Percentiles rank a stretch among this genome's conserved stretches.
These are phyloP conservation scores for Penicillium sp. DNA, from an alignment of 2,329 filamentous ascomycete species.

Conservation along the genomic window DNA sequence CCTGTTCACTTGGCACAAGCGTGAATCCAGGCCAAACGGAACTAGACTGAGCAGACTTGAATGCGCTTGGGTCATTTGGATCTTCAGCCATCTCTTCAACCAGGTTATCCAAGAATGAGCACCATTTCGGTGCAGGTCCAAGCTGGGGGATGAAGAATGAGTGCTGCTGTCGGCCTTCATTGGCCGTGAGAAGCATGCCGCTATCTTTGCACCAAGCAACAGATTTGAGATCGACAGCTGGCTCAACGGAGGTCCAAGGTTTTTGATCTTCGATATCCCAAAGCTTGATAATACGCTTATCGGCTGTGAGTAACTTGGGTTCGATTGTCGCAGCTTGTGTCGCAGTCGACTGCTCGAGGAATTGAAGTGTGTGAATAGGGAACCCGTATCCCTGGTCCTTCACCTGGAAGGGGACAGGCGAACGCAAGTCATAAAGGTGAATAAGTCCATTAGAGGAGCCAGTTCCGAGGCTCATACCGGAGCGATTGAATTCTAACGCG, in stretches of 20 bases:
- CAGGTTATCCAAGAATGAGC: constrained; percentile 92
- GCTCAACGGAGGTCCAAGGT: constrained; percentile 94
- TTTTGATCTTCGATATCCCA: constrained; percentile 82
- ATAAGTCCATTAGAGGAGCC: constrained; percentile 87
- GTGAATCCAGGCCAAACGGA: constrained; percentile 99
- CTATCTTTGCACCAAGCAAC: constrained; percentile 90
- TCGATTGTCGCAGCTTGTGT: constrained; percentile 68
- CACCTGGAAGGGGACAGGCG: constrained; percentile 77
- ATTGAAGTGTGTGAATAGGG: constrained; percentile 79
- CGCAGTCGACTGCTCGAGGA: constrained; percentile 63
- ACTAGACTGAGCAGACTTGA: constrained; percentile 49
- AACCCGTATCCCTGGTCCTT: constrained; percentile 97
- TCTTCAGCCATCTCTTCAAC: constrained; percentile 98
- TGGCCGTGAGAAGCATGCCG: constrained; percentile 94
- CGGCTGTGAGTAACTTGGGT: constrained; percentile 81
- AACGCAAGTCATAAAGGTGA: constrained; percentile 87
- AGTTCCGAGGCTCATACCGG: constrained; percentile 79
- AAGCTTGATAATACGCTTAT: constrained; percentile 95
- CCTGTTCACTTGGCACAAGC: constrained; percentile 85
- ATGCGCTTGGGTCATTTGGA: constrained; percentile 60
- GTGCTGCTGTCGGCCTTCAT: constrained; percentile 93
- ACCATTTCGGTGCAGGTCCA: constrained; percentile 92
- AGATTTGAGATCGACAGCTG: constrained; percentile 88
- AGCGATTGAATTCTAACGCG: constrained; percentile 79
- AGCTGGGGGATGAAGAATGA: constrained; percentile 93